These are phyloP conservation scores for Oehlia diaphana DNA, from an alignment of 192 early-diverging fungal species.

Conservation along the genomic window DNA sequence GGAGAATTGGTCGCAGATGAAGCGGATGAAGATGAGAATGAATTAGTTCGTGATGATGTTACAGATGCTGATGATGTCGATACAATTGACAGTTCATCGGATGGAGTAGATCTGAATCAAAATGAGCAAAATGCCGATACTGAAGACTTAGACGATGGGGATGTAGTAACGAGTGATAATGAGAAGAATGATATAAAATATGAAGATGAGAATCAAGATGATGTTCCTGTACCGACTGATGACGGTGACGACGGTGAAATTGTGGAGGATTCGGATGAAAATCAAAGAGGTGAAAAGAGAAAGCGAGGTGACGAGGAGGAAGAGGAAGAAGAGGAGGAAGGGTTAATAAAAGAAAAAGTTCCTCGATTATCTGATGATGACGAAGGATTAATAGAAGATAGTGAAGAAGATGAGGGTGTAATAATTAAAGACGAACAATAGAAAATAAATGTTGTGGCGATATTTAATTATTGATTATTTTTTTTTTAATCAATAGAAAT, in stretches of 20 bases:
- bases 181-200: not conserved
- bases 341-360: not conserved
- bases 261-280: not conserved
- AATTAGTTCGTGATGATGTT: not conserved
- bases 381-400: constrained; percentile 7
- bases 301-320: not conserved
- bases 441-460: too few species aligned
- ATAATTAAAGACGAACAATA: not conserved
- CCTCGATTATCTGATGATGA: not conserved
- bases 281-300: not conserved
- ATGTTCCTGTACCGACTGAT: not conserved
- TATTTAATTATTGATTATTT: too few species aligned
- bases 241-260: not conserved
- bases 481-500: too few species aligned
- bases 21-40: not conserved
- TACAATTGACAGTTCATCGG: not conserved
- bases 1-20: not conserved
- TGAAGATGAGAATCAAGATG: not conserved
- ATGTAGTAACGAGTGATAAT: not conserved
- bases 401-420: not conserved
- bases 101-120: not conserved
- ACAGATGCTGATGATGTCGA: not conserved
- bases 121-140: not conserved
- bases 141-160: not conserved
- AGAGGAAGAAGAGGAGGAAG: not conserved